Base-by-base conservation (phyloP, 352 stramenopile genomes). In the Phytopythium ostracodes region DNA sequence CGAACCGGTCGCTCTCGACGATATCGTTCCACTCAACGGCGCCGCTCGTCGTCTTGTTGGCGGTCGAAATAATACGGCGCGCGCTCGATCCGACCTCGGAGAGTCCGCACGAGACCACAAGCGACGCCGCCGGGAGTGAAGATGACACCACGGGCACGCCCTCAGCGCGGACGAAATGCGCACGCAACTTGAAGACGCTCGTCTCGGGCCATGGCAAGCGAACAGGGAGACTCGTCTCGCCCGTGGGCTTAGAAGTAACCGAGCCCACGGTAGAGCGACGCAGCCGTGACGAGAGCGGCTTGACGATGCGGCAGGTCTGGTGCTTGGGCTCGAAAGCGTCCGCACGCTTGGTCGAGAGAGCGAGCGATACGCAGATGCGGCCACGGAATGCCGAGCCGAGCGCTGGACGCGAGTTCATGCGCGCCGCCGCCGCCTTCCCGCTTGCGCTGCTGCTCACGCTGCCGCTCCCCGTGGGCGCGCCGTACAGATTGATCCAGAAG, bases 21-120 rank as follows among this genome's bases (percentile, higher is more conserved):
- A 75, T 78, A 53, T 91, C 68, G 55, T 95, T 95, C 87, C 87
- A 95, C 59, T 94, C 86, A 27, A 92, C 67, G 20, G 77, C 72
- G 31, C 83, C 78, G 14, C 52, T 14, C 17, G 52, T n/a, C 52
- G 52, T n/a, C 52, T 57, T 57, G 15, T 22, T 42, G 29, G 51
- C 31, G 29, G 20, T 20, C 29, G 29, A 40, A n/a, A 7, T 20
- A 12, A 35, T 20, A 35, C 84, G 84, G 24, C 73, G 77, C 24
- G 72, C 69, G 22, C 76, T 86, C 33, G 56, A 50, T 0, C 36
- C 54, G 58, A 91, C 76, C 57, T 89, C 75, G 47, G 75, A 60
- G 17, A 89, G 60, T 0, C 83, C 83, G 56, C 81, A 89, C 44
- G 79, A 77, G 18, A 88, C 38, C 15, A 84, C 66, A 10, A 89